Conservation (phyloP, 164 flowering plant genomes). For the Cinnamomum chago region DNA sequence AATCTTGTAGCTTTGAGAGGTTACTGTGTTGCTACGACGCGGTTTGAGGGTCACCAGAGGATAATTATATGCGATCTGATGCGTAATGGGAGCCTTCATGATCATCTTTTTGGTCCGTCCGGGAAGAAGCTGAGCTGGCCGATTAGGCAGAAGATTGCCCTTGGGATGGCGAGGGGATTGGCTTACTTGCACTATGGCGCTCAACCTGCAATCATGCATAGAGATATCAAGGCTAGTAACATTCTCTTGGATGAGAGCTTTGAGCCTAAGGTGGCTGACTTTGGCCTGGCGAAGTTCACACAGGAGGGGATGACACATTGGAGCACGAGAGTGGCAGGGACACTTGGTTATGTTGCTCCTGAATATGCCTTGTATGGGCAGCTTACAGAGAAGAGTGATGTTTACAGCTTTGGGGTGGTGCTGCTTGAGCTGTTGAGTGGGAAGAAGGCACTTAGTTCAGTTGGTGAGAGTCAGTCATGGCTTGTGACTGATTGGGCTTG, state of each 20-base stretch:
- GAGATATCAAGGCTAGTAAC: conserved; percentile 88
- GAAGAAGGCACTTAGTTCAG: conserved; percentile 47
- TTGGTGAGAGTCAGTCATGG: conserved; percentile 32
- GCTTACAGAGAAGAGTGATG: conserved; percentile 79
- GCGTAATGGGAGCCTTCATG: conserved; percentile 72
- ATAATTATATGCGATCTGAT: conserved; percentile 79
- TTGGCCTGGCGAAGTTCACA: conserved; percentile 78
- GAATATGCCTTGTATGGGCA: conserved; percentile 92
- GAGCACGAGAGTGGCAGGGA: conserved; percentile 91
- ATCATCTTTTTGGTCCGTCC: conserved; percentile 54
- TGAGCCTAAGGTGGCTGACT: conserved; percentile 81
- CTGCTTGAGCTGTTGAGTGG: conserved; percentile 88
- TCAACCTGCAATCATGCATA: conserved; percentile 67
- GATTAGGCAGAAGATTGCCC: conserved; percentile 60
- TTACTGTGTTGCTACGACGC: conserved; percentile 33
- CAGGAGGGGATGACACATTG: conserved; percentile 80
- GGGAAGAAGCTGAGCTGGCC: conserved; percentile 65
- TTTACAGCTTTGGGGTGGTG: conserved; percentile 81
- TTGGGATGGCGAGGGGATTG: conserved; percentile 74
- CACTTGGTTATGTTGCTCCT: conserved; percentile 95
- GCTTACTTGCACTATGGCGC: conserved; percentile 86
- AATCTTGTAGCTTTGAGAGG: conserved; percentile 48
- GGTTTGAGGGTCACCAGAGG: conserved; percentile 77
- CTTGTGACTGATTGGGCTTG: conserved; percentile 84
- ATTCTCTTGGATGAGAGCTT: conserved; percentile 72